Percentiles rank a stretch among this genome's conserved stretches.
phyloP scores from a whole-genome alignment of 163 green algal species.

The Chlamydomonas reinhardtii region DNA sequence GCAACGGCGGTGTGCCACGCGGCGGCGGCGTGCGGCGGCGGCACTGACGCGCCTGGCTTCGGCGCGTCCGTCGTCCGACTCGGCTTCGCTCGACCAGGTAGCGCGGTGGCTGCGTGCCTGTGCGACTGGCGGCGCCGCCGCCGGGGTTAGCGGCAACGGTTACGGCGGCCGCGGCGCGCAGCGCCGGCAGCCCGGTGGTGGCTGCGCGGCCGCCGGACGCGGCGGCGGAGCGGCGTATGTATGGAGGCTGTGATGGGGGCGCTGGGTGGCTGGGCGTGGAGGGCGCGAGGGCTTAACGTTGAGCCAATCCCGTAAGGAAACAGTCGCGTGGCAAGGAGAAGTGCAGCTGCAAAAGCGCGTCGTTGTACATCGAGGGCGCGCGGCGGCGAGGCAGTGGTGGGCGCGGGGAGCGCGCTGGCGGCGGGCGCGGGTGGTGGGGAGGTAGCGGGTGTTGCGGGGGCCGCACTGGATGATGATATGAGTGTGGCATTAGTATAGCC shows the following conservation, averaged over 20 bases:
- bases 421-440: too few species aligned
- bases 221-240: not conserved
- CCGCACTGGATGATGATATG: too few species aligned
- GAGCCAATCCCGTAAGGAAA: too few species aligned
- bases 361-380: too few species aligned
- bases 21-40: not conserved
- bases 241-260: constrained; percentile 25
- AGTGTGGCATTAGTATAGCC: too few species aligned
- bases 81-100: constrained; percentile 31
- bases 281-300: not conserved
- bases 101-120: constrained; percentile 18
- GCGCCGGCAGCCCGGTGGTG: not conserved
- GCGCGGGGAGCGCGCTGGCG: too few species aligned
- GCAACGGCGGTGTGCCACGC: constrained; percentile 26
- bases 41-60: constrained; percentile 18
- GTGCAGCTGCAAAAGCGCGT: too few species aligned
- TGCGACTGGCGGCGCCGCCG: not conserved
- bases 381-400: too few species aligned
- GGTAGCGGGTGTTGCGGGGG: too few species aligned
- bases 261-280: constrained; percentile 25
- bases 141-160: not conserved
- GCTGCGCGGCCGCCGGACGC: not conserved
- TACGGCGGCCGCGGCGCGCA: not conserved
- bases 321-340: too few species aligned
- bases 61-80: constrained; percentile 24